Base-by-base conservation (phyloP, 345 rosid genomes). In the Heritiera fomes region DNA sequence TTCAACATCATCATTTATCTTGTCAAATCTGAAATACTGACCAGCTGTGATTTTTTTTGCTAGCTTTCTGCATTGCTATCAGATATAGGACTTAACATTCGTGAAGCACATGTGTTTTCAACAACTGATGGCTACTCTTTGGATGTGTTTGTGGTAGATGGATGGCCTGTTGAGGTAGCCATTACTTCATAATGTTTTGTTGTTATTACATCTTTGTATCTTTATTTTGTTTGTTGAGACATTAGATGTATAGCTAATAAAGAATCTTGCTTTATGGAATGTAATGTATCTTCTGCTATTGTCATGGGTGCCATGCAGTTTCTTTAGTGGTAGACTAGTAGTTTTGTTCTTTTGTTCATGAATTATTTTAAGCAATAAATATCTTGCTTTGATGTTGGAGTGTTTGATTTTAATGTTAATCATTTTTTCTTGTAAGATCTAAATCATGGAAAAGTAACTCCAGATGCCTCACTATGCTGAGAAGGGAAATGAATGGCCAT, bases 31-130 rank as follows among this genome's bases (percentile, higher is more conserved):
- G 58, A 53, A 53, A 53, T 15, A 14, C 58, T 53, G 58, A 53
- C 58, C n/a, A 53, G 5, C 58, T 53, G n/a, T 53, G 17, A 53
- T 43, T 53, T 53, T 53, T 18, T 53, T 18, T 53, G 5, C 70
- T 40, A 30, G 93, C 93, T 91, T 74, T 90, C 95, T 80, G 88
- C 95, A 59, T 79, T 89, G 86, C 93, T 91, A 71, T 91, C 93
- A 66, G 90, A 88, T 77, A 89, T 90, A 58, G 92, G 92, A 79
- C 91, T 91, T 62, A 88, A 91, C 81, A 91, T 91, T 71, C 95
- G 93, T 45, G 93, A 89, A 86, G 93, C 95, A 41, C 95, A 89
- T 79, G 95, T 90, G 28, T 91, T 91, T 85, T 88, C 95, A 71
- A 91, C 93, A 61, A 85, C 79, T 30, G 92, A 91, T 84, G 90